Evolutionary conservation across 164 flowering plant species (phyloP), one percentile per base, ranked within the genome.

Genomic region (Tetracentron sinense): DNA sequence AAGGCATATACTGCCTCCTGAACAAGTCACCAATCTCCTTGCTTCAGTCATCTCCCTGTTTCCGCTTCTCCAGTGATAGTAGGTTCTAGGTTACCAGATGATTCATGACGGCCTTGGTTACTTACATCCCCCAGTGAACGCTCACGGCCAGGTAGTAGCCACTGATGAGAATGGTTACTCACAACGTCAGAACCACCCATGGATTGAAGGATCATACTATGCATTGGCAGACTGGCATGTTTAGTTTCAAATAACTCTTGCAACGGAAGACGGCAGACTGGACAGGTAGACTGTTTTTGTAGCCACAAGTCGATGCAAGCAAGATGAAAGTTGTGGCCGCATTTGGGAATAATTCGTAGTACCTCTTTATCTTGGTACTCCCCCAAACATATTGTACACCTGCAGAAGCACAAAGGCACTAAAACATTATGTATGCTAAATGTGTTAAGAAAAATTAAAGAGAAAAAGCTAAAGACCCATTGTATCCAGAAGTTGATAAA

Each of bases 301-400:
- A 90, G 79, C 96, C 96, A 90, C 27, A 69, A 42, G 51, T 90
- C 94, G 30, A 87, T 87, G 85, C 96, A 90, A 49, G 77, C 62
- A 21, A 82, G 79, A 71, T 90, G 96, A 63, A 87, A 90, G 52
- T 71, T 80, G 80, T 90, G 96, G 33, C 86, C 80, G 55, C 96
- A 90, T 61, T 76, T 79, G 11, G 93, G 96, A 88, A 87, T 81
- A 42, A 87, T 81, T 68, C 96, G 56, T 51, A 84, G 60, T 20
- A 82, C 82, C 69, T 87, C 93, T 66, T 81, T 87, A 63, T 87
- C 93, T 79, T 85, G 79, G 65, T 90, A 87, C 61, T 87, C 90
- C 7, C 84, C 86, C 63, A 90, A 81, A 64, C 93, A 85, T 73
- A 87, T 87, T 0, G 84, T 65, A 54, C 93, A 90, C 70, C 93